Conservation (phyloP, 202 grass and related monocot genomes). For the Eragrostis tef region DNA sequence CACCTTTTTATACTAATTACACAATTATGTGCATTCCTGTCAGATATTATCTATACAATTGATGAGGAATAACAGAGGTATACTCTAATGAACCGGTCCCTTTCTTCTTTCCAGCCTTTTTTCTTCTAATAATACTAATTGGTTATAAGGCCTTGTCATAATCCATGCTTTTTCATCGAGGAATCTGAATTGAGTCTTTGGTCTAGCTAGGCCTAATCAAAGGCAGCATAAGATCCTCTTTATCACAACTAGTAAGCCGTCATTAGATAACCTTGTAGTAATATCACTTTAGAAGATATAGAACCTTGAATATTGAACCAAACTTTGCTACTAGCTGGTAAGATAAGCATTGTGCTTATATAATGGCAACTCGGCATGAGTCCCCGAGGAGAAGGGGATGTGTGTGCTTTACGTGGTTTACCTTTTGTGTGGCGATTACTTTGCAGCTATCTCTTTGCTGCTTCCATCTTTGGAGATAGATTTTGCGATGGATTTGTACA, state of each 20-base stretch:
- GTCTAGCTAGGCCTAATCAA: conserved; percentile 9
- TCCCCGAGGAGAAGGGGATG: background rate
- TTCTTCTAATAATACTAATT: background rate
- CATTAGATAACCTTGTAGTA: background rate
- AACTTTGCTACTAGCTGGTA: background rate
- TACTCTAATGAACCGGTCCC: conserved; percentile 23
- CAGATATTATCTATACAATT: conserved; percentile 14
- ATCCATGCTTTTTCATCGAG: conserved; percentile 18
- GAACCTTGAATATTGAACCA: conserved; percentile 22
- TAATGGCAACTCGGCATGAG: background rate
- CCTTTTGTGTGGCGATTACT: background rate
- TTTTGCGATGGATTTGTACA: too few relatives aligned
- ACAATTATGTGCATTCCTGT: background rate
- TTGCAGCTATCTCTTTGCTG: background rate
- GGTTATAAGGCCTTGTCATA: conserved; percentile 26
- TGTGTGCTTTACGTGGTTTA: background rate
- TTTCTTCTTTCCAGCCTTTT: conserved; percentile 1
- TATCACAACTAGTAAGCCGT: background rate
- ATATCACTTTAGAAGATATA: background rate
- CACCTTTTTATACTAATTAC: background rate
- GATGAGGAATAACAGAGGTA: background rate
- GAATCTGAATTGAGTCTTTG: conserved; percentile 39
- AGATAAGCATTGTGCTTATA: conserved; percentile 1
- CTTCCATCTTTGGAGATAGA: too few relatives aligned
- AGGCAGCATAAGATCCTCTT: conserved; percentile 2